Percentiles rank a stretch among this genome's conserved stretches.
phyloP scores from a whole-genome alignment of 1,284 basidiomycete genomes.

The Trichosporon ovoides region DNA sequence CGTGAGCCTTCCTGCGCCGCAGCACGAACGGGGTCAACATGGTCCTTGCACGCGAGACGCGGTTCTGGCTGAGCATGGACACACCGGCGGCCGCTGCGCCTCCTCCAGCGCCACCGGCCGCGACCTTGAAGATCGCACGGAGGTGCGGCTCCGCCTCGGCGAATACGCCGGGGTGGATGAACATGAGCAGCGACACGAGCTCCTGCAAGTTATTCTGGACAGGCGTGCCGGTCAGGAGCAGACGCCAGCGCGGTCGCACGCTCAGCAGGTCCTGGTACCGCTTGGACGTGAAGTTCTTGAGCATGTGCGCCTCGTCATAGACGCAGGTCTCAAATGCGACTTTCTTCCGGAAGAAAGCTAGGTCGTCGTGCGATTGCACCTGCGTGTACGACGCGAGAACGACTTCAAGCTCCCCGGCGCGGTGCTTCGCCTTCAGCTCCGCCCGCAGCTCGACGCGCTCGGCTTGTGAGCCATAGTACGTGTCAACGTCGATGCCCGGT shows the following conservation, averaged over 20 bases:
- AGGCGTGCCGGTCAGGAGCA: conserved; percentile 93
- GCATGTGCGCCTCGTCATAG: conserved; percentile 90
- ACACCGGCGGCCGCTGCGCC: neutral
- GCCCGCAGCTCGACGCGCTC: conserved; percentile 75
- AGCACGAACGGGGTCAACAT: conserved; percentile 99
- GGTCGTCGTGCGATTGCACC: conserved; percentile 78
- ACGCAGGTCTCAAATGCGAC: conserved; percentile 89
- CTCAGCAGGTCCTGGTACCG: conserved; percentile 84
- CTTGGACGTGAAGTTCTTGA: conserved; percentile 96
- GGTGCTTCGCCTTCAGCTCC: conserved; percentile 56
- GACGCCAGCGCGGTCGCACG: conserved; percentile 79
- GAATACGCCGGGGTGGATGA: conserved; percentile 91
- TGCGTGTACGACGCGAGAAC: conserved; percentile 95
- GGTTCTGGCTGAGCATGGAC: conserved; percentile 78
- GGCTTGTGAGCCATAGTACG: conserved; percentile 89
- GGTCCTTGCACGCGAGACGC: conserved; percentile 89
- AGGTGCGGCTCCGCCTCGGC: conserved; percentile 67
- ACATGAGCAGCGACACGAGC: conserved; percentile 97
- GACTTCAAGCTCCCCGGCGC: conserved; percentile 76
- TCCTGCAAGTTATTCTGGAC: conserved; percentile 75
- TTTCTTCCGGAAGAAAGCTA: conserved; percentile 78
- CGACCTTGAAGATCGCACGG: conserved; percentile 94
- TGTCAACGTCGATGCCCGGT: conserved; percentile 73
- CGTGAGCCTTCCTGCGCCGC: conserved; percentile 88
- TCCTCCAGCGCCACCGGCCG: conserved; percentile 54